Conservation (phyloP, 2,329 filamentous ascomycete species). For the Cladosporium sphaerospermum region DNA sequence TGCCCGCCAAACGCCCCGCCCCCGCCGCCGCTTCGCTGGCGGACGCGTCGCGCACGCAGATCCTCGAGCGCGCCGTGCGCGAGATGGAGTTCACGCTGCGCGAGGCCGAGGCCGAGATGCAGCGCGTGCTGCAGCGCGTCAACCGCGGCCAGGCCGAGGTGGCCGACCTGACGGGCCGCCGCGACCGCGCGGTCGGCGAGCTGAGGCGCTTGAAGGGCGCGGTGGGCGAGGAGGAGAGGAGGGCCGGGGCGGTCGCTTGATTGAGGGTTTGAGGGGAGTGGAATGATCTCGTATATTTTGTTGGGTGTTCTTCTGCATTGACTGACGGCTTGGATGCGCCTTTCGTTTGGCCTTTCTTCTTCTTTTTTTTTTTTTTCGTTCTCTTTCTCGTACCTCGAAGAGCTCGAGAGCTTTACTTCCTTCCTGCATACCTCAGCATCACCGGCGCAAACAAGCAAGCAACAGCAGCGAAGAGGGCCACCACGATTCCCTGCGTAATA, state of each 20-base stretch:
- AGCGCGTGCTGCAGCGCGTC: slow-evolving; percentile 75
- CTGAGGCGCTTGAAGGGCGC: slow-evolving; percentile 63
- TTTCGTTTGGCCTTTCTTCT: neutral
- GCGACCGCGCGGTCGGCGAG: slow-evolving; percentile 66
- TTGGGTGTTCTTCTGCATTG: neutral
- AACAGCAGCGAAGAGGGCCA: neutral
- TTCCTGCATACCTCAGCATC: neutral
- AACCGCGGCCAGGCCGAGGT: slow-evolving; percentile 79
- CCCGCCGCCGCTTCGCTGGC: slow-evolving; percentile 45
- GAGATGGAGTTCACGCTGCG: slow-evolving; percentile 78
- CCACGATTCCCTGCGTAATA: neutral
- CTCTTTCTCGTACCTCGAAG: neutral
- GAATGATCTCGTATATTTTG: neutral
- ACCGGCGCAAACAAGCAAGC: neutral
- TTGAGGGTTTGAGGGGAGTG: neutral
- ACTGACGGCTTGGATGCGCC: neutral
- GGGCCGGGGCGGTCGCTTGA: slow-evolving; percentile 6
- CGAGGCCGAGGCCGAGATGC: slow-evolving; percentile 74
- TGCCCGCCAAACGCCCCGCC: slow-evolving; percentile 45
- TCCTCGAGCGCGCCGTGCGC: slow-evolving; percentile 69
- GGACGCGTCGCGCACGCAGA: slow-evolving; percentile 66
- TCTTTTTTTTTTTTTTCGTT: neutral
- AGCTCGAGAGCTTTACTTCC: no score
- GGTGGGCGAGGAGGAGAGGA: slow-evolving; percentile 53
- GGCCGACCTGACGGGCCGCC: slow-evolving; percentile 66